Evolutionary conservation across 2,329 filamentous ascomycete genomes (phyloP), one percentile per base, ranked within the genome.

Genomic region (Colletotrichum sp.): DNA sequence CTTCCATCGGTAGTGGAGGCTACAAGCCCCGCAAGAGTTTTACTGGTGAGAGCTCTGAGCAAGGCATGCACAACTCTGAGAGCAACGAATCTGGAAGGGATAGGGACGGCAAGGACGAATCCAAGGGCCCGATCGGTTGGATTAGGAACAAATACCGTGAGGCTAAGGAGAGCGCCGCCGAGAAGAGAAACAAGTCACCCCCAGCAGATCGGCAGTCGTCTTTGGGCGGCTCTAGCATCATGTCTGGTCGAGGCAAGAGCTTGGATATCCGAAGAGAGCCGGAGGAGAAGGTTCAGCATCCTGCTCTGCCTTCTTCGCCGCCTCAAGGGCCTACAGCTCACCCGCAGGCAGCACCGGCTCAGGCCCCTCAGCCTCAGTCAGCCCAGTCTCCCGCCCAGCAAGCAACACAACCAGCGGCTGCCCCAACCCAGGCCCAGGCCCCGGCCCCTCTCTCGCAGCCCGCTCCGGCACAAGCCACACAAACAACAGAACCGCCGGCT

Each of bases 1-100:
- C 91, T 59, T 95, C 94, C 0, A 87, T 95, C 64, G 92, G 92
- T 21, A 95, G 93, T 80, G 90, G 89, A 15, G 84, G 85, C n/a
- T 85, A 87, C 75, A 87, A 84, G 78, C 85, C 84, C 8, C 86
- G 86, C 24, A 89, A 88, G 81, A 91, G 87, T 77, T 87, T 88
- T 81, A 88, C 87, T 3, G 88, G 88, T 5, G 90, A 91, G 18
- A 88, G 87, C 39, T 87, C 87, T 7, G 90, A 92, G 62, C 85
- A 86, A 9, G 81, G 84, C 6, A 78, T 85, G 44, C 81, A 83
- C 5, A 82, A 84, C 28, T 80, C 82, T 3, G 88, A 90, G 49
- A 83, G 80, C 39, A 81, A 85, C 26, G 87, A 88, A 15, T 82
- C 79, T 15, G 78, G 78, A 16, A 81, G 81, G 34, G 84, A 80